Evolutionary conservation across 371 early-diverging fungal genomes (phyloP).

Genomic region (Mortierella sp.): DNA sequence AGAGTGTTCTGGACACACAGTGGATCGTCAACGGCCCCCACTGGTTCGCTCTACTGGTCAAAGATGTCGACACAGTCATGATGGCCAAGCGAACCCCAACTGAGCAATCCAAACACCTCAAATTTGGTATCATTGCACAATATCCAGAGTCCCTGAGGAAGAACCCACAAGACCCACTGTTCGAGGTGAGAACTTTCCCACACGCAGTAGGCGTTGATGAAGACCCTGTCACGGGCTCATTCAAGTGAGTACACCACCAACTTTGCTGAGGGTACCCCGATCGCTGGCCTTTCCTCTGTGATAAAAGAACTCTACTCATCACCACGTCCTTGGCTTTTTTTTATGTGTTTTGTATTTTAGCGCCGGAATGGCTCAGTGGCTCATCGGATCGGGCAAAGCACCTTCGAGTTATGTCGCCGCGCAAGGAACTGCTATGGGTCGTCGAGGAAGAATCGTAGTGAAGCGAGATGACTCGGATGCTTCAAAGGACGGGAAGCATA

Average conservation of each 20-base stretch:
- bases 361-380: slow-evolving; percentile 40
- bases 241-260: slow-evolving; percentile 17
- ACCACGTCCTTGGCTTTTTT: too few relatives aligned
- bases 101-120: slow-evolving; percentile 17
- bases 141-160: slow-evolving; percentile 14
- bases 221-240: slow-evolving; percentile 36
- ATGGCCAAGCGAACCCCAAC: slow-evolving; percentile 18
- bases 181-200: slow-evolving; percentile 30
- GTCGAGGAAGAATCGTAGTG: slow-evolving; percentile 20
- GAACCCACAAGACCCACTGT: slow-evolving; percentile 17
- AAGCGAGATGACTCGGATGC: slow-evolving; percentile 25
- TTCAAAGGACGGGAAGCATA: slow-evolving; percentile 2
- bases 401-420: slow-evolving; percentile 25
- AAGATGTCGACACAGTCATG: slow-evolving; percentile 22
- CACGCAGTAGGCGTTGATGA: slow-evolving; percentile 16
- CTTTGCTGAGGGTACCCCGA: background rate
- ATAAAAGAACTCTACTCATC: too few relatives aligned
- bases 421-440: slow-evolving; percentile 34
- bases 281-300: too few relatives aligned
- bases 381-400: slow-evolving; percentile 19
- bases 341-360: slow-evolving; percentile 5
- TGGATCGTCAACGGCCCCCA: slow-evolving; percentile 30
- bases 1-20: slow-evolving; percentile 22
- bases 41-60: slow-evolving; percentile 30
- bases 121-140: slow-evolving; percentile 22